Base-by-base conservation (phyloP, 345 rosid genomes). In the Eucalyptus marginata region DNA sequence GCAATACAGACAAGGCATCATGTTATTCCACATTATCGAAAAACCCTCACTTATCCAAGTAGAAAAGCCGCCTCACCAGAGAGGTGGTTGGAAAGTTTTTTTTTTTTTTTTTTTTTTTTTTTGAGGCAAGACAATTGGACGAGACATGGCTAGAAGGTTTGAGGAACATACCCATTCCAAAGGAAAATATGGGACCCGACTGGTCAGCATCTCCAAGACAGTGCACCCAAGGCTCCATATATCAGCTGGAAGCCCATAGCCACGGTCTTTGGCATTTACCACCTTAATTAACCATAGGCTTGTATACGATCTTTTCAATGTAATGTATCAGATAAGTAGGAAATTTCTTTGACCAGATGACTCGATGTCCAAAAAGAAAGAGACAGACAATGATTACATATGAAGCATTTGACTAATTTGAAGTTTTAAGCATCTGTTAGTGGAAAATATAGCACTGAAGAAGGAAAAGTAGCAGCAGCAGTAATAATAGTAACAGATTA, bases 161-260 rank as follows among this genome's bases (percentile, higher is more conserved):
- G n/a, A 51, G 62, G 11, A 52, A 93, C 99, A 52, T 94, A 97
- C 99, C 18, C 91, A 89, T 93, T 96, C 99, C 87, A 95, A 87
- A 86, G 93, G 89, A 18, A 83, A 86, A 90, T 97, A 97, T 4
- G 99, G 99, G 89, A 93, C 88, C 91, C 93, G 92, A 58, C 94
- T 64, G 56, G 97, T 96, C 86, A 95, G 86, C 99, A 97, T 97
- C 92, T 97, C 99, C 92, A 97, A 90, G 24, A 96, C 97, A 33
- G 99, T 96, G 93, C 99, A 97, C 44, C 99, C 99, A 86, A 97
- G 99, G 92, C 99, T 96, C 99, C 99, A 97, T 92, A 97, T 93
- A 93, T 97, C 99, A 90, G 97, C 97, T 87, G 96, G 89, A 91
- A 86, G 91, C 85, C 98, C 97, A 91, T 96, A 96, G 29, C 97